Evolutionary conservation across 2,329 filamentous ascomycete genomes (phyloP), one percentile per base, ranked within the genome.

Genomic region (Diaporthe destruens): DNA sequence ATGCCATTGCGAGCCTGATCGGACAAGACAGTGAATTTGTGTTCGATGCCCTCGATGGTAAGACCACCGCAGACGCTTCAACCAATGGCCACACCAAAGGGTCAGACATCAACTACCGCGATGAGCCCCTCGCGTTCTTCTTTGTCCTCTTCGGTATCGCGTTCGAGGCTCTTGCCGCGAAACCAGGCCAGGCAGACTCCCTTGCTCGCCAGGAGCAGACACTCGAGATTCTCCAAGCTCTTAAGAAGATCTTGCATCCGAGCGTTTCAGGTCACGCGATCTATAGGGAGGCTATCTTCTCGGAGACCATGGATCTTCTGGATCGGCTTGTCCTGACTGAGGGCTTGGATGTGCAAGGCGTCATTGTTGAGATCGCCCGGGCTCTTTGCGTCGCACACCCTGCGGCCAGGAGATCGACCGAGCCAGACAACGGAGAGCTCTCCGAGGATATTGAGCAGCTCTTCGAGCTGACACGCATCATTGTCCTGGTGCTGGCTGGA

Each of bases 21-120:
- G 96, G 98, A 78, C 96, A 98, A 81, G 96, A 99, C 80, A 98
- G 95, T 82, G 94, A 96, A 74, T 98, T 98, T 75, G 96, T 99
- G 3, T 99, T 99, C 79, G 95, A 98, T 81, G 96, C 96, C 1
- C 85, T 99, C 8, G 96, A 99, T 79, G 95, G 95, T 67, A 98
- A 96, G 79, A 88, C 90, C 77, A 84, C 84, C 0, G 84, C 86
- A 12, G 87, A 84, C 29, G 81, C 84, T 6, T 81, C 82, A 12
- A 78, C 82, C 34, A 88, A 87, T 73, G 86, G 85, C 3, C 84
- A 88, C 55, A 84, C 86, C 20, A 94, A 92, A 80, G 88, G 87
- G 3, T 87, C 91, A 63, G 94, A 96, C 76, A 98, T 99, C 84
- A 98, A 98, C 81, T 99, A 99, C 80, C 93, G 96, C 61, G 96